These are phyloP conservation scores for Teunomyces kruisii DNA, from an alignment of 805 yeast genomes.

Conservation along the genomic window DNA sequence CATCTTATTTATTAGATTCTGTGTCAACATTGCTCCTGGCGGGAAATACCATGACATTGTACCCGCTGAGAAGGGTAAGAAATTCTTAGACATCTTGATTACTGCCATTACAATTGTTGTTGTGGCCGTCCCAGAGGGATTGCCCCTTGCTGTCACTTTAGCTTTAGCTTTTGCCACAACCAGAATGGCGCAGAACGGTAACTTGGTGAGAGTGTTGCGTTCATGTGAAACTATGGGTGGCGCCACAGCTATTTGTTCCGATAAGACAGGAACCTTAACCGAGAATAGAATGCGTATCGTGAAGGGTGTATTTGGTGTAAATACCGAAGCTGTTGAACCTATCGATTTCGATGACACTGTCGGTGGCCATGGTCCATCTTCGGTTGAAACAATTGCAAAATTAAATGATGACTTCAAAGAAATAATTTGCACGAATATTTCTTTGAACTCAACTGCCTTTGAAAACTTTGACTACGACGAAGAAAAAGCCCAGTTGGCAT, in stretches of 20 bases:
- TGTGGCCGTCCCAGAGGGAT: conserved; percentile 99
- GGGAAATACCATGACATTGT: conserved; percentile 45
- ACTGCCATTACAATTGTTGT: conserved; percentile 91
- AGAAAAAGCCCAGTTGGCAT: conserved; percentile 24
- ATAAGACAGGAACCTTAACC: conserved; percentile 95
- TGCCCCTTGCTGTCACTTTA: conserved; percentile 94
- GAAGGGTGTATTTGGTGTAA: conserved; percentile 62
- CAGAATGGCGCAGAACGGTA: conserved; percentile 95
- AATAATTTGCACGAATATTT: conserved; percentile 53
- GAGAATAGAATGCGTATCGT: conserved; percentile 93
- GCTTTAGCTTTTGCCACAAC: conserved; percentile 98
- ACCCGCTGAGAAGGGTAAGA: conserved; percentile 77
- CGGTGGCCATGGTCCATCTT: conserved; percentile 19
- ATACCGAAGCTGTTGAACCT: conserved; percentile 17
- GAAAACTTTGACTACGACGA: conserved; percentile 56
- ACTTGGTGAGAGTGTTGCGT: conserved; percentile 87
- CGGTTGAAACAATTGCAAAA: conserved; percentile 20
- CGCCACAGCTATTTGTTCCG: conserved; percentile 95
- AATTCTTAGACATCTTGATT: conserved; percentile 80
- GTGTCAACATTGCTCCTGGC: conserved; percentile 57
- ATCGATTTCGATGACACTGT: conserved; percentile 52
- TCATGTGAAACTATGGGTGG: conserved; percentile 99
- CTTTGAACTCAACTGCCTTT: conserved; percentile 86
- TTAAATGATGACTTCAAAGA: conserved; percentile 22
- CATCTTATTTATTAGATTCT: conserved; percentile 74